Conservation (phyloP, 345 rosid genomes). For the Gossypium anomalum region DNA sequence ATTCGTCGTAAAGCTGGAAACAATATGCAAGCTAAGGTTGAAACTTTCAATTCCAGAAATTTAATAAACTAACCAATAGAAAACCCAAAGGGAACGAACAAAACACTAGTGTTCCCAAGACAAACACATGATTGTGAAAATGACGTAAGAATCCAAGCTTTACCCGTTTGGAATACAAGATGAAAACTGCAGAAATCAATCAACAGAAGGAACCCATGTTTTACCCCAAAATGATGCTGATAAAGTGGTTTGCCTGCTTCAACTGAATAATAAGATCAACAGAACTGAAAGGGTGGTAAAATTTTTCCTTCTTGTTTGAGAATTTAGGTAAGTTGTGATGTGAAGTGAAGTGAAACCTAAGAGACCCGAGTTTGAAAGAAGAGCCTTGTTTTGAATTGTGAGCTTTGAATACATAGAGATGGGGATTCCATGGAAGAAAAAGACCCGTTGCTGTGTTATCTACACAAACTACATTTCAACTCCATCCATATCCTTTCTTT, state of each 20-base stretch:
- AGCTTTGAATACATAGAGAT: neutral
- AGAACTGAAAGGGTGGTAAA: neutral
- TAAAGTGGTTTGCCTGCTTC: neutral
- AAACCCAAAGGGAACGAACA: neutral
- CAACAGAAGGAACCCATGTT: neutral
- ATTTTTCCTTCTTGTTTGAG: neutral
- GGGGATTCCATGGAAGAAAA: conserved; percentile 15
- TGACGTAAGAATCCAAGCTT: neutral
- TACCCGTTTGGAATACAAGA: neutral
- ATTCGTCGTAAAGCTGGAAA: too few relatives aligned
- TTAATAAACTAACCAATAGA: conserved; percentile 6
- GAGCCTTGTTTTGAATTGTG: neutral
- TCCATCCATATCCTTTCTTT: neutral
- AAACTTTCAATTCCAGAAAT: conserved; percentile 12
- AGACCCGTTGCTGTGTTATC: conserved; percentile 18
- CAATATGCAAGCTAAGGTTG: neutral
- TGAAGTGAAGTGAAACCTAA: conserved; percentile 14
- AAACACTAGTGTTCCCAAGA: conserved; percentile 12
- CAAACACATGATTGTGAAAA: neutral
- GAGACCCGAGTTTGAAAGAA: conserved; percentile 15
- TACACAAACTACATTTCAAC: neutral
- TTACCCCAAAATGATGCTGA: neutral
- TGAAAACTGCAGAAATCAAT: neutral
- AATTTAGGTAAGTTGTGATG: conserved; percentile 1
- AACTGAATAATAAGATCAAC: neutral